These are phyloP conservation scores for Kalmusia sp. DNA, from an alignment of 2,329 filamentous ascomycete species.

Conservation along the genomic window DNA sequence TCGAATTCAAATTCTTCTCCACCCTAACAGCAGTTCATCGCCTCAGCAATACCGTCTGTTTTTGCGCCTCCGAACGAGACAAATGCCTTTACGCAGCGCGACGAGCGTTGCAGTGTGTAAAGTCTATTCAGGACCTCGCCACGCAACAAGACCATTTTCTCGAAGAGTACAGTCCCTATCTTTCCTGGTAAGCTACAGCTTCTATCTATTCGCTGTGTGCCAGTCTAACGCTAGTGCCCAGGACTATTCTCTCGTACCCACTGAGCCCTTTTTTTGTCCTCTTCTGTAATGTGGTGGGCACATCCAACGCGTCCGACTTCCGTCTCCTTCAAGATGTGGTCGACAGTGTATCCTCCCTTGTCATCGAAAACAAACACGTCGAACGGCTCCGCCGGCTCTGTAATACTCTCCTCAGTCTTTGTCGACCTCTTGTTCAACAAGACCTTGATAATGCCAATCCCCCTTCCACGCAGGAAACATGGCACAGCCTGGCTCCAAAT, in stretches of 20 bases:
- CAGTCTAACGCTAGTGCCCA: slow-evolving; percentile 17
- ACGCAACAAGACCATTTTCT: slow-evolving; percentile 35
- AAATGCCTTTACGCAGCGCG: slow-evolving; percentile 40
- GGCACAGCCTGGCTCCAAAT: not conserved
- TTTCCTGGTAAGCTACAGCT: slow-evolving; percentile 29
- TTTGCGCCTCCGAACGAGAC: slow-evolving; percentile 34
- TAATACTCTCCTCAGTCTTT: slow-evolving; percentile 36
- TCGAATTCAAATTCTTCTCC: slow-evolving; percentile 44
- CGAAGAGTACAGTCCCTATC: slow-evolving; percentile 38
- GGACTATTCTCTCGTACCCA: slow-evolving; percentile 44
- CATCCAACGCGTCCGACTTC: slow-evolving; percentile 37
- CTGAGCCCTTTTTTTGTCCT: slow-evolving; percentile 44
- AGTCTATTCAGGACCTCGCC: slow-evolving; percentile 29
- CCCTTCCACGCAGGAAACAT: not conserved
- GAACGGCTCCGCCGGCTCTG: slow-evolving; percentile 37
- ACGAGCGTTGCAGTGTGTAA: slow-evolving; percentile 38
- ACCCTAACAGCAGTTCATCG: slow-evolving; percentile 40
- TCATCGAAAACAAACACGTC: slow-evolving; percentile 39
- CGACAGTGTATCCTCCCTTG: slow-evolving; percentile 32
- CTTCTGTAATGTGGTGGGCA: slow-evolving; percentile 47
- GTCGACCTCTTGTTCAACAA: slow-evolving; percentile 34
- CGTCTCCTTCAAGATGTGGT: slow-evolving; percentile 39
- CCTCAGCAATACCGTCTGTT: slow-evolving; percentile 38
- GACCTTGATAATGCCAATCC: not conserved
- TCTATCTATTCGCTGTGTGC: not conserved